Evolutionary conservation across 75 land plant species (phyloP).

Genomic region (Isoetes taiwanensis): DNA sequence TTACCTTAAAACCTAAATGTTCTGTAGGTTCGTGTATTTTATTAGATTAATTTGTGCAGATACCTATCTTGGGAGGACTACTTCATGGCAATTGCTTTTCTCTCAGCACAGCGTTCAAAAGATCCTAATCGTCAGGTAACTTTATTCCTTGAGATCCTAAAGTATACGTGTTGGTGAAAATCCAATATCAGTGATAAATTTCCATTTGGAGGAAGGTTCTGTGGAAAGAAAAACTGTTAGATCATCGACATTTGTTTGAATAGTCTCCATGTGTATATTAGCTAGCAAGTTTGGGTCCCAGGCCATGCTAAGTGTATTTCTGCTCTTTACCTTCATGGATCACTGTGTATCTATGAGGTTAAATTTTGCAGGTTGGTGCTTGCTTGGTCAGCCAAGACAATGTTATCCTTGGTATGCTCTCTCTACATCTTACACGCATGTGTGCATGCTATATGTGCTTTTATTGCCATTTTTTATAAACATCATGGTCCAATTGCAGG

Average conservation of each 20-base stretch:
- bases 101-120: constrained; percentile 86
- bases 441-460: neutral
- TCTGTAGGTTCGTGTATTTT: no score
- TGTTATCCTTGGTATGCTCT: constrained; percentile 70
- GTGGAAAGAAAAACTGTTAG: no score
- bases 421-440: neutral
- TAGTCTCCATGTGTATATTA: no score
- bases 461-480: neutral
- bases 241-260: no score
- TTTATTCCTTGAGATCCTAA: neutral
- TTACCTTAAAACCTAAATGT: no score
- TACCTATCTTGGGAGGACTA: constrained; percentile 97
- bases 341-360: neutral
- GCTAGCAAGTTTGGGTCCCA: no score
- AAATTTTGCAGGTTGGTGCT: constrained; percentile 70
- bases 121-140: constrained; percentile 90
- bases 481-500: constrained; percentile 24
- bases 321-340: no score
- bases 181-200: no score
- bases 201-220: no score
- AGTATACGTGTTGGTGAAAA: neutral
- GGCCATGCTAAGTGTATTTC: no score
- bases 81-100: constrained; percentile 93
- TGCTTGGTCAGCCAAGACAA: constrained; percentile 85
- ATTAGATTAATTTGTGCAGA: constrained; percentile 35